Base-by-base conservation (phyloP, 2,329 filamentous ascomycete species). In the Daldinia eschscholtzii region DNA sequence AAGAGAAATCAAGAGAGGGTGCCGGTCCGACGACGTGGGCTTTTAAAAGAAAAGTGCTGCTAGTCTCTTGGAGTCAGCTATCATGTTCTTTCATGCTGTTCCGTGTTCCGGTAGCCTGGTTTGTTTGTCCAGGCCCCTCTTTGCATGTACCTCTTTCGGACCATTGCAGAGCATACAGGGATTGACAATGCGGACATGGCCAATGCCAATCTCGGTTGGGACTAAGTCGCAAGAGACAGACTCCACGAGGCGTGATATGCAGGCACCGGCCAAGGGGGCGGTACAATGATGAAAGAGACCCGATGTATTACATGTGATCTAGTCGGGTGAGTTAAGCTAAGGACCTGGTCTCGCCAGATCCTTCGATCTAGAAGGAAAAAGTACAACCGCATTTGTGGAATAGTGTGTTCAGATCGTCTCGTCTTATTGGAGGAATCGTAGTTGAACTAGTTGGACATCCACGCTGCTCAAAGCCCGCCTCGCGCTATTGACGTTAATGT, bases 101-200 rank as follows among this genome's bases (percentile, higher is more conserved):
- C 70, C 67, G 46, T 46, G 52, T 67, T 70, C 70, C 67, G 46
- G 41, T 28, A 59, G 48, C 58, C 53, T 70, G 70, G 70, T 68
- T 64, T 58, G 58, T 39, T 61, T 70, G 64, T 44, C 64, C 33
- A 58, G 58, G 60, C 37, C 64, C 20, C n/a, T 59, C 57, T 64
- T 57, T 50, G 57, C 62, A 55, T 56, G 50, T 50, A 55, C n/a
- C 20, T 52, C 15, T 64, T 60, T 58, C 15, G 39, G 55, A 46
- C 42, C 50, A 65, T 60, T 67, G 42, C 28, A 67, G 67, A 63
- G 52, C 23, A 18, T 61, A 56, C 67, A 71, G 59, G 67, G 69
- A 56, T 67, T 33, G 23, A 28, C 46, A 28, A 58, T 62, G 57
- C 42, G 33, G 46, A 18, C 53, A 46, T n/a, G 59, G 55, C 56